Evolutionary conservation across 305 asterid species (phyloP).

Genomic region (Fraxinus sp.): DNA sequence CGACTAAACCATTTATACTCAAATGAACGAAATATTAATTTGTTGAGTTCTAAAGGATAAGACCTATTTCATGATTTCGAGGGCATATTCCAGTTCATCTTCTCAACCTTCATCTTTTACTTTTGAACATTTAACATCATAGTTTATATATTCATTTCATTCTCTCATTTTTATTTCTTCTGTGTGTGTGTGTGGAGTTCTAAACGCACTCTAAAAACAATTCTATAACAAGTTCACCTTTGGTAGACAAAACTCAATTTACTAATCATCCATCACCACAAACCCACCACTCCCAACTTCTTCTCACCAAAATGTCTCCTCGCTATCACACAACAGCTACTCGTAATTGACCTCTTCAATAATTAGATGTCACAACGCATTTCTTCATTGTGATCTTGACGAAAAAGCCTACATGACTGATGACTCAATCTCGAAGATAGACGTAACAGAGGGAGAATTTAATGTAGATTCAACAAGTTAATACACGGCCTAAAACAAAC

Average conservation of each 20-base stretch:
- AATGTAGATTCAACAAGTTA: background rate
- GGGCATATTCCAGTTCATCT: background rate
- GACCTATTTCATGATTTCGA: background rate
- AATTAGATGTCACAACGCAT: background rate
- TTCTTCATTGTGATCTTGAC: background rate
- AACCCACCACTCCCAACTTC: background rate
- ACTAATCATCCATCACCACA: background rate
- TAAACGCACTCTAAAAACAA: background rate
- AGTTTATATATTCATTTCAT: background rate
- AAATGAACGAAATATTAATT: background rate
- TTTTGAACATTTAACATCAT: background rate
- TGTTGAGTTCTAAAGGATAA: background rate
- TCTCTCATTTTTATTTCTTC: background rate
- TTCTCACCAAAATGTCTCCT: background rate
- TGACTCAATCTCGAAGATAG: background rate
- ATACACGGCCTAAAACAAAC: background rate
- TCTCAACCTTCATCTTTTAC: background rate
- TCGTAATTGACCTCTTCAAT: background rate
- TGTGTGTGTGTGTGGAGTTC: background rate
- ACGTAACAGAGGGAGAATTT: background rate
- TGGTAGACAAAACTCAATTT: background rate
- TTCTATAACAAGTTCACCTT: background rate
- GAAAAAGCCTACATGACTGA: background rate
- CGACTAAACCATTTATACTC: background rate
- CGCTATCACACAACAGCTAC: background rate